Base-by-base conservation (phyloP, 1,284 basidiomycete genomes). In the Cutaneotrichosporon daszewskae region DNA sequence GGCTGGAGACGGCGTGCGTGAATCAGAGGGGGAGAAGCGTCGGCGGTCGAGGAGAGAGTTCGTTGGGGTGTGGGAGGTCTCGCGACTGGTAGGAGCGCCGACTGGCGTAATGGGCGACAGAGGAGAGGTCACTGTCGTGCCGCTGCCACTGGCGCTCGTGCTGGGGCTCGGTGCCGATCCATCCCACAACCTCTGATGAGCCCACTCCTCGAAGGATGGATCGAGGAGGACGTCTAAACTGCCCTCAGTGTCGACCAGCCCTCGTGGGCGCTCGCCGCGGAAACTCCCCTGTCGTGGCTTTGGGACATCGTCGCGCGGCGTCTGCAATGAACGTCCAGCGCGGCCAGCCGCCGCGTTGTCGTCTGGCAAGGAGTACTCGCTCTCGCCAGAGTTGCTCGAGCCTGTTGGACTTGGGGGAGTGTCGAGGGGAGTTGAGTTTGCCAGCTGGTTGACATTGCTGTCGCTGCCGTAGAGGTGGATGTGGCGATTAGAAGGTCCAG, bases 391-490 rank as follows among this genome's bases (percentile, higher is more conserved):
- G 31, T 45, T 27, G 20, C 27, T 36, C 9, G 42, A 37, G 28
- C 27, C 43, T 31, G 32, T 20, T 29, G 20, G 42, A 27, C 47
- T 44, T 3, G 32, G 29, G 7, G 42, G 33, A 2, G 16, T 26
- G 33, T 26, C 24, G 19, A 28, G 19, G 25, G n/a, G n/a, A n/a
- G n/a, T n/a, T 12, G 18, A 14, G 7, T 12, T 16, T 25, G 20
- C 36, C 8, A 40, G n/a, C 1, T 25, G 25, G 32, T 37, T 45
- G 26, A 46, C 16, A 23, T 40, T 37, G 2, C 45, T 35, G 20
- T 50, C 48, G 36, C 40, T 45, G 14, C 45, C 33, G 28, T 51
- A 47, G 32, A 51, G 34, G 22, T 51, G 49, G 34, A 51, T 51
- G 28, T 28, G 45, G n/a, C 49, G 49, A n/a, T 51, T 51, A 10